These are phyloP conservation scores for Neohortaea acidophila DNA, from an alignment of 495 filamentous ascomycete species.

Conservation along the genomic window DNA sequence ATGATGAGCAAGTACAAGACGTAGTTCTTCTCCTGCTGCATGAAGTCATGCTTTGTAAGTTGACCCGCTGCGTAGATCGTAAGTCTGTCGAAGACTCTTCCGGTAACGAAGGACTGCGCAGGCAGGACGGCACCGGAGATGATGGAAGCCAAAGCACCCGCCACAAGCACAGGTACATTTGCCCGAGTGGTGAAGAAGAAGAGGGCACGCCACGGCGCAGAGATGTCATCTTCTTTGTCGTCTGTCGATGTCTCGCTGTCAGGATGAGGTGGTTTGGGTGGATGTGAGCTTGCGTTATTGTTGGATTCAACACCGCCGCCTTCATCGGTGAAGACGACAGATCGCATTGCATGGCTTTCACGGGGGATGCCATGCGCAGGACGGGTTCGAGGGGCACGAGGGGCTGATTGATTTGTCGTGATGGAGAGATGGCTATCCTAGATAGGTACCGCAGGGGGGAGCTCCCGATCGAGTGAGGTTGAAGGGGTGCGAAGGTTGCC, in stretches of 20 bases:
- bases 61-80: conserved; percentile 46
- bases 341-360: background rate
- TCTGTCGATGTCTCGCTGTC: background rate
- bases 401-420: background rate
- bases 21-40: conserved; percentile 40
- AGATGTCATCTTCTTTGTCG: background rate
- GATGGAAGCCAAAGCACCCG: conserved; percentile 40
- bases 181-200: conserved; percentile 54
- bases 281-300: no score
- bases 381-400: background rate
- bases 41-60: conserved; percentile 34
- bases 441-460: no score
- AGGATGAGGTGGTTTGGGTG: no score
- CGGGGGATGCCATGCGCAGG: background rate
- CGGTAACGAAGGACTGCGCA: conserved; percentile 53
- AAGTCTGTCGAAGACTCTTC: conserved; percentile 59
- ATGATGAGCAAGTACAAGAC: conserved; percentile 44
- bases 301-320: no score
- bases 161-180: conserved; percentile 42
- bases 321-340: no score
- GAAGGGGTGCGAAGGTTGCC: background rate
- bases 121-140: conserved; percentile 49
- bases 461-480: no score
- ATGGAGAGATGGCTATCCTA: no score
- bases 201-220: conserved; percentile 33